A percentile compares a stretch with the other conserved stretches of the same genome.
Evolutionary conservation across 2,329 filamentous ascomycete genomes (phyloP).

Genomic region (Calcarisporium arbuscula): DNA sequence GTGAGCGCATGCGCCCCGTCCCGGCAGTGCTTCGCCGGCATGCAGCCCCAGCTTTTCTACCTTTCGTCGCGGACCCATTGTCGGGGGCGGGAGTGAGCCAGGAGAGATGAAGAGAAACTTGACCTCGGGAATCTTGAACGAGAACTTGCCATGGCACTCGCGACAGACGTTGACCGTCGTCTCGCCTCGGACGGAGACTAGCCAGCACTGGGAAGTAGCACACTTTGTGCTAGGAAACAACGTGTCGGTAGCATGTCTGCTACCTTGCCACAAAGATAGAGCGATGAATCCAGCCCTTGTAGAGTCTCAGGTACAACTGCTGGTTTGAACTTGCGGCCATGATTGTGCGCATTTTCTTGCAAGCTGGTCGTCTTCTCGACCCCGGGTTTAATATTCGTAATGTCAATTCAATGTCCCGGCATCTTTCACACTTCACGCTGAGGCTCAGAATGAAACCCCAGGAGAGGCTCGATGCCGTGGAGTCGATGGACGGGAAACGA

Average conservation of each 20-base stretch:
- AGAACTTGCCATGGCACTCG: conserved; percentile 74
- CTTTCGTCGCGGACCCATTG: conserved; percentile 35
- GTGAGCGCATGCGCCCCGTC: conserved; percentile 48
- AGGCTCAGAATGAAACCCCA: conserved; percentile 61
- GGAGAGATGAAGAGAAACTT: conserved; percentile 68
- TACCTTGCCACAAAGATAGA: conserved; percentile 65
- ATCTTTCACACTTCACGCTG: conserved; percentile 71
- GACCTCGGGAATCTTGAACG: conserved; percentile 69
- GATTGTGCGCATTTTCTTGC: conserved; percentile 51
- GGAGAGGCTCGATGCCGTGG: conserved; percentile 68
- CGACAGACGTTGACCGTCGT: conserved; percentile 69
- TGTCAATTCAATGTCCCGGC: conserved; percentile 66
- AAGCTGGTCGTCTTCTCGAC: conserved; percentile 44
- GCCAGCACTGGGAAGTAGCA: conserved; percentile 61
- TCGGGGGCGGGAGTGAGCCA: conserved; percentile 34
- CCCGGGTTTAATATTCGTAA: conserved; percentile 57
- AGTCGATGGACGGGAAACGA: conserved; percentile 75
- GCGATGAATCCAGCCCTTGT: conserved; percentile 75
- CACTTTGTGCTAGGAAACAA: conserved; percentile 71
- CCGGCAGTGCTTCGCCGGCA: conserved; percentile 49
- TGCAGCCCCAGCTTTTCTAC: conserved; percentile 51
- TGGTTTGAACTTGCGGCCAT: conserved; percentile 53
- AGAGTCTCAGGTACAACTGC: conserved; percentile 68
- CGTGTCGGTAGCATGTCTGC: conserved; percentile 68
- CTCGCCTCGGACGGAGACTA: conserved; percentile 69